Evolutionary conservation across 495 filamentous ascomycete species (phyloP).

Genomic region (Bathelium albidoporum): DNA sequence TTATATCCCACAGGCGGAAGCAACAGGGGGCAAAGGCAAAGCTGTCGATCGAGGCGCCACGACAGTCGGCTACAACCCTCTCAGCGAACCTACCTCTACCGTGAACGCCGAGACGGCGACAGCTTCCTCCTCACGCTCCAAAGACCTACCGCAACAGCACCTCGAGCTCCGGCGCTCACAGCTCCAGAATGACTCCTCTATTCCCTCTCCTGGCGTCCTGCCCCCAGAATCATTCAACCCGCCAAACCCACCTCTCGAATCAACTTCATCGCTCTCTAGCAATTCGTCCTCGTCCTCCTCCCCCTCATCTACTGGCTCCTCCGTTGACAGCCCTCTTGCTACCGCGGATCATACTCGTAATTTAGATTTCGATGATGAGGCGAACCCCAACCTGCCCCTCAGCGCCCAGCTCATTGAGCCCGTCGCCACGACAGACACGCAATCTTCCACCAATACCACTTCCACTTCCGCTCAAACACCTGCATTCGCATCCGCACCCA

Average conservation of each 20-base stretch:
- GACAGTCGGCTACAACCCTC: slow-evolving; percentile 22
- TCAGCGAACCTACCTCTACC: slow-evolving; percentile 27
- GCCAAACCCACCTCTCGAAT: slow-evolving; percentile 62
- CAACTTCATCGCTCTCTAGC: not conserved
- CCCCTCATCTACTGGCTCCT: slow-evolving; percentile 55
- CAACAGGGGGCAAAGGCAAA: slow-evolving; percentile 69
- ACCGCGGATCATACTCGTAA: no score
- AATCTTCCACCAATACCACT: not conserved
- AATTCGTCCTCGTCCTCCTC: slow-evolving; percentile 75
- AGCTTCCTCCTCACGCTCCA: slow-evolving; percentile 14
- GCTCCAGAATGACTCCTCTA: slow-evolving; percentile 27
- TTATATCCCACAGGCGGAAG: slow-evolving; percentile 17
- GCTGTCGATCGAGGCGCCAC: slow-evolving; percentile 51
- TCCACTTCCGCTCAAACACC: not conserved
- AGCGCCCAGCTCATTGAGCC: slow-evolving; percentile 21
- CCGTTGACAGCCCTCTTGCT: slow-evolving; percentile 32
- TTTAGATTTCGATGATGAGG: no score
- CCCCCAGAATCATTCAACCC: slow-evolving; percentile 45
- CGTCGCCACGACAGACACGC: slow-evolving; percentile 14
- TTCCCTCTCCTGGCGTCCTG: slow-evolving; percentile 23
- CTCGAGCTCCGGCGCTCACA: slow-evolving; percentile 24
- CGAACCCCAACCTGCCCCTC: slow-evolving; percentile 43
- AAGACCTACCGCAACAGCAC: slow-evolving; percentile 25
- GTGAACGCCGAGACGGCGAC: slow-evolving; percentile 18
- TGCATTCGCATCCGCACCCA: no score